Base-by-base conservation (phyloP, 129 eudicot genomes). In the Flaveria bidentis region DNA sequence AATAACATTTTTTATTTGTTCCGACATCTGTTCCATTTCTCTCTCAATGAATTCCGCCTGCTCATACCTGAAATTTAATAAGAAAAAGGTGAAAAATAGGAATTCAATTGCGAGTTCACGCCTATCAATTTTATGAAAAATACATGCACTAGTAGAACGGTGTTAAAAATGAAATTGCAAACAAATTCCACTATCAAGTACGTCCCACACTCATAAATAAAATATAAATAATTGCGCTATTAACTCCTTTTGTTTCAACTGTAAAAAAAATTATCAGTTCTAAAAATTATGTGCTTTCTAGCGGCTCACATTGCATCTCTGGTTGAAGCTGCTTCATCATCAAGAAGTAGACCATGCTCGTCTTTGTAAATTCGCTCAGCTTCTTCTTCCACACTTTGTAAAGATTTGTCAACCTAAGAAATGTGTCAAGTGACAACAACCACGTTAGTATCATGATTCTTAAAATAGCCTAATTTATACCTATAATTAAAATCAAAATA, bases 371-470 rank as follows among this genome's bases (percentile, higher is more conserved):
- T 84, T 65, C 89, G 82, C 87, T 91, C 97, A 71, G 99, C 97
- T 87, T 94, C 97, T 77, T 87, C 98, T 85, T 94, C 98, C 89
- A 94, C 86, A 67, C 98, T 94, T 83, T 81, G 90, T 83, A 94
- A 83, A 18, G 97, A 89, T 72, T 94, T 94, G 79, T 94, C 98
- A 82, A 91, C 97, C 97, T 93, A 65, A 49, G 28, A 56, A 64
- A 18, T 28, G 16, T 69, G 49, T 11, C 46, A 77, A 83, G n/a
- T 57, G 50, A 47, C 33, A 81, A 14, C 18, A 23, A 1, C 39
- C 12, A 61, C 11, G 62, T 76, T 12, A 42, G 20, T 41, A 68
- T 67, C 81, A 53, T 15, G 45, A 69, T 25, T 44, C 51, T 28
- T 52, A 47, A 47, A 8, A 50, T 30, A 20, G 51, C 41, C 41